Percentiles rank a stretch among this genome's conserved stretches.
These are phyloP conservation scores for Tetraselmis striata DNA, from an alignment of 139 green algal genomes.

Conservation along the genomic window DNA sequence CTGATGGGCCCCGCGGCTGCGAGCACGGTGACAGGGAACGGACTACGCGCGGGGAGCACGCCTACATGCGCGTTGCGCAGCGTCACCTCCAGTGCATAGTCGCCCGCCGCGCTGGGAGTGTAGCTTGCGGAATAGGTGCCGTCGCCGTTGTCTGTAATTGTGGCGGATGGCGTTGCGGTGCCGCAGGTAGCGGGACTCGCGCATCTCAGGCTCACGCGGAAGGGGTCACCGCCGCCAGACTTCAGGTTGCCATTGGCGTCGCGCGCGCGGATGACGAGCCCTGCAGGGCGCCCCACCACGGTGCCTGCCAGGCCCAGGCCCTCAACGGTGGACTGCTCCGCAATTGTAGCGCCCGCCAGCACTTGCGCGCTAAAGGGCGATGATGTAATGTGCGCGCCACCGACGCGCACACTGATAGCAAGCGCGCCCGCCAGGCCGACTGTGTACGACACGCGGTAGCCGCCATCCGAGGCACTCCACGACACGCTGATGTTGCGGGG, in stretches of 20 bases:
- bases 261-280: background rate
- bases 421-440: background rate
- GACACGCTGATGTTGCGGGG: background rate
- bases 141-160: background rate
- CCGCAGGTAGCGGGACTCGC: background rate
- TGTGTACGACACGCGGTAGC: background rate
- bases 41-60: background rate
- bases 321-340: background rate
- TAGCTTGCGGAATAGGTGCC: constrained; percentile 7
- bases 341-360: background rate
- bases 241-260: constrained; percentile 10
- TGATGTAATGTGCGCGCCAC: background rate
- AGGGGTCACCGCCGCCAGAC: background rate
- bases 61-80: background rate
- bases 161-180: background rate
- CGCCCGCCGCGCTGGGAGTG: background rate
- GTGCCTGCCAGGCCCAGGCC: background rate
- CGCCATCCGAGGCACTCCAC: background rate
- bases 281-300: background rate
- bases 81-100: background rate
- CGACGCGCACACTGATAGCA: background rate
- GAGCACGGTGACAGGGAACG: background rate
- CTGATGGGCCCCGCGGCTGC: background rate
- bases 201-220: background rate
- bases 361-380: background rate